Evolutionary conservation across 352 stramenopile species (phyloP).

Genomic region (Phytophthora chlamydospora): DNA sequence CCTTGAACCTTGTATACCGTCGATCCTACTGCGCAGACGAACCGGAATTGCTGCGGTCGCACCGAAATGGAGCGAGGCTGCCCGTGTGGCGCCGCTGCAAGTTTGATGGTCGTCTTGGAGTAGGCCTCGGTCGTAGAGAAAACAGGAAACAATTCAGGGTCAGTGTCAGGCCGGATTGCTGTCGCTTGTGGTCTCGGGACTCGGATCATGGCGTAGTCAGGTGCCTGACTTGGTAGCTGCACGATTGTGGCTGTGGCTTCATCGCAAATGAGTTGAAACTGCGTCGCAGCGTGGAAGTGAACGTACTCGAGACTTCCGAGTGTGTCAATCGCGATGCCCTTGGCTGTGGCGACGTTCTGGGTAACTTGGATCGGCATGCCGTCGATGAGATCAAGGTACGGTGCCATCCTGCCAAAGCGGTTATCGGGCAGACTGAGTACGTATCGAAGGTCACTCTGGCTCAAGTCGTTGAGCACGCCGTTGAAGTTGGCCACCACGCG

Average conservation of each 20-base stretch:
- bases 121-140: neutral
- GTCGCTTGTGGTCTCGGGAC: too few species aligned
- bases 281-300: neutral
- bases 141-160: constrained; percentile 8
- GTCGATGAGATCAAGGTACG: neutral
- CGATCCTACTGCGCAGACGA: neutral
- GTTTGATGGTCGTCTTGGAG: neutral
- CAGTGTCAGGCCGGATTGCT: neutral
- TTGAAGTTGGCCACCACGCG: constrained; percentile 8
- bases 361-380: neutral
- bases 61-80: neutral
- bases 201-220: too few species aligned
- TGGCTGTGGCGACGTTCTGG: neutral
- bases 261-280: too few species aligned
- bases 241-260: too few species aligned
- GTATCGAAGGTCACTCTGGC: neutral
- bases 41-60: neutral
- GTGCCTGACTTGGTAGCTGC: too few species aligned
- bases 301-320: neutral
- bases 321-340: neutral
- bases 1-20: neutral
- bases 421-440: neutral
- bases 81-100: neutral
- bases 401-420: neutral
- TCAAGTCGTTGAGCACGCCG: neutral